A percentile compares a stretch with the other conserved stretches of the same genome.
These are phyloP conservation scores for Eucalyptus victrix DNA, from an alignment of 345 rosid genomes.

Conservation along the genomic window DNA sequence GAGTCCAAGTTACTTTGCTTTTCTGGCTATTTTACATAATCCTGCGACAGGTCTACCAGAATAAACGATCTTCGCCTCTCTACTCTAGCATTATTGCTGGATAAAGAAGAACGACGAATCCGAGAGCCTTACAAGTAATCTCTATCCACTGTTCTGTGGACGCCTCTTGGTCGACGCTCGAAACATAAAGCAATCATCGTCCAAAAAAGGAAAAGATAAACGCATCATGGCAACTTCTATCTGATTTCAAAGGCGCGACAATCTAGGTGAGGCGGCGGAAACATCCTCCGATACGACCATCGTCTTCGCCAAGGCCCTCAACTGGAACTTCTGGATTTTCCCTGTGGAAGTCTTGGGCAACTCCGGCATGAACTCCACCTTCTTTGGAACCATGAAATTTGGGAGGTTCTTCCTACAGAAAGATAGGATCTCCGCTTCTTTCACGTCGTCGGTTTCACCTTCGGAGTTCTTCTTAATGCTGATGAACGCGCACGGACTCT, in stretches of 20 bases:
- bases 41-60: neutral
- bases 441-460: neutral
- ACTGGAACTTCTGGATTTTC: constrained; percentile 28
- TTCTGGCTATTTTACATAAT: neutral
- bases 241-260: neutral
- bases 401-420: constrained; percentile 34
- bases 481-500: constrained; percentile 47
- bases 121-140: neutral
- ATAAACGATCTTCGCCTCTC: neutral
- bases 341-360: constrained; percentile 47
- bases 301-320: constrained; percentile 26
- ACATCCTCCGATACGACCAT: neutral
- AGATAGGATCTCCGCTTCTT: constrained; percentile 23
- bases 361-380: constrained; percentile 19
- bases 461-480: neutral
- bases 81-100: neutral
- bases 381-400: constrained; percentile 41
- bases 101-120: neutral
- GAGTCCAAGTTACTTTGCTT: neutral
- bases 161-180: neutral
- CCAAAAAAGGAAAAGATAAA: neutral
- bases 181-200: neutral
- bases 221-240: neutral
- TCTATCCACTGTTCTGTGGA: neutral
- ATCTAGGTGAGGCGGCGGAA: neutral